Evolutionary conservation across 306 rosid genomes (phyloP), one percentile per base, ranked within the genome.

Genomic region (Elaeagnus macrophylla): DNA sequence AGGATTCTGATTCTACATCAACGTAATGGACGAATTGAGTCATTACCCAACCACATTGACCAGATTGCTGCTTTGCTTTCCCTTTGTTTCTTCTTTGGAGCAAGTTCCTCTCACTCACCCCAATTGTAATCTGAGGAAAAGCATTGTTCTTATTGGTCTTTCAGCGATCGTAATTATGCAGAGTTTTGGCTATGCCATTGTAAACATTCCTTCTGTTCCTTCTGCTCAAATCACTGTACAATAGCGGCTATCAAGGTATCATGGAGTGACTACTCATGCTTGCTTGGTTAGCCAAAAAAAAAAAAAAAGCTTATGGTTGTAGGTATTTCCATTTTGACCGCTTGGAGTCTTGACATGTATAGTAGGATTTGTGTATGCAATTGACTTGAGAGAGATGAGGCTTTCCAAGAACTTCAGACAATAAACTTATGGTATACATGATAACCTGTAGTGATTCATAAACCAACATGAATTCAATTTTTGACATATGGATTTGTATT

Each of bases 311-410:
- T 62, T 61, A 69, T 64, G 58, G 63, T 63, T 77, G 74, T 66
- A 64, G 44, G 62, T 61, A 57, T 51, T 46, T 53, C 42, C 67
- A 16, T 18, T 66, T 70, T 57, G 56, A 6, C 10, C n/a, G 8
- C 15, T 37, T 60, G 57, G 76, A 58, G 51, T 51, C 42, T 66
- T 71, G 79, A 64, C 77, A 48, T 78, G 75, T 71, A 67, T 54
- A 71, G 78, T 61, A 70, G 57, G 71, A 72, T 72, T 53, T 53
- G 41, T 66, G 51, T 64, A 56, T 62, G 79, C 62, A 59, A 64
- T 46, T 62, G 72, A 68, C 76, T 65, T 69, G 69, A 55, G 62
- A 63, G 54, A 45, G 12, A 25, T 25, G 32, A 58, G n/a, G 54
- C 57, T 59, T 71, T 44, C 51, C 48, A 48, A 50, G 12, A 13